These are phyloP conservation scores for Globisporangium nodosum DNA, from an alignment of 352 stramenopile species.

Conservation along the genomic window DNA sequence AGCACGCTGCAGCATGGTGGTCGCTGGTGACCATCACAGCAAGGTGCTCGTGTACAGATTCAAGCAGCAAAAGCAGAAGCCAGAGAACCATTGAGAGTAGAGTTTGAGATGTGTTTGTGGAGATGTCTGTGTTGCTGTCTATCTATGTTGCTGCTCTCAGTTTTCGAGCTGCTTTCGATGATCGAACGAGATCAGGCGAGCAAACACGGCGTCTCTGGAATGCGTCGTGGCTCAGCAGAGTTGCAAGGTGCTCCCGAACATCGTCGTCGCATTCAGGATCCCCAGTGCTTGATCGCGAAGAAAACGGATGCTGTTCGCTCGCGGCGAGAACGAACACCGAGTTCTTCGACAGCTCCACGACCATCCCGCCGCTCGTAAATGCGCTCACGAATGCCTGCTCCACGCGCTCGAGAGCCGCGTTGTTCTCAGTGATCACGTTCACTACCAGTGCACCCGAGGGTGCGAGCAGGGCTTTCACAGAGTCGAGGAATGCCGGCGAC, in stretches of 20 bases:
- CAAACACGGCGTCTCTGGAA: slow-evolving; percentile 6
- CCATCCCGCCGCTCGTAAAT: slow-evolving; percentile 24
- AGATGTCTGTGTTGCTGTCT: not conserved
- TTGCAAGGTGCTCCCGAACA: not conserved
- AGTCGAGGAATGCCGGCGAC: slow-evolving; percentile 25
- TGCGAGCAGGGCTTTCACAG: slow-evolving; percentile 20
- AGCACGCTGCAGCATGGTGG: slow-evolving; percentile 3
- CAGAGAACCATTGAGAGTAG: not conserved
- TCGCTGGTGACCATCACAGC: slow-evolving; percentile 5
- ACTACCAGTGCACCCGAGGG: slow-evolving; percentile 34
- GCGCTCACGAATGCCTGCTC: slow-evolving; percentile 19
- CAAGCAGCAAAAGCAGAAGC: slow-evolving; percentile 2
- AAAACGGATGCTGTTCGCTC: slow-evolving; percentile 16
- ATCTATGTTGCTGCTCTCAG: not conserved
- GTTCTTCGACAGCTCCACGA: slow-evolving; percentile 30
- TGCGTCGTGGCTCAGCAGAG: slow-evolving; percentile 1
- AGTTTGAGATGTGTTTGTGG: no score
- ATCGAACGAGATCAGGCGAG: slow-evolving; percentile 9
- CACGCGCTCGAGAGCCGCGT: slow-evolving; percentile 20
- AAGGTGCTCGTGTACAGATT: slow-evolving; percentile 9
- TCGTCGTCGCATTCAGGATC: not conserved
- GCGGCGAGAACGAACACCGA: slow-evolving; percentile 20
- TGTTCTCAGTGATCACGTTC: slow-evolving; percentile 53
- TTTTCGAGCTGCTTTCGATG: not conserved
- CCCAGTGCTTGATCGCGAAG: not conserved